Evolutionary conservation across 2,329 filamentous ascomycete species (phyloP), one percentile per base, ranked within the genome.

Genomic region (Colletotrichum sp.): DNA sequence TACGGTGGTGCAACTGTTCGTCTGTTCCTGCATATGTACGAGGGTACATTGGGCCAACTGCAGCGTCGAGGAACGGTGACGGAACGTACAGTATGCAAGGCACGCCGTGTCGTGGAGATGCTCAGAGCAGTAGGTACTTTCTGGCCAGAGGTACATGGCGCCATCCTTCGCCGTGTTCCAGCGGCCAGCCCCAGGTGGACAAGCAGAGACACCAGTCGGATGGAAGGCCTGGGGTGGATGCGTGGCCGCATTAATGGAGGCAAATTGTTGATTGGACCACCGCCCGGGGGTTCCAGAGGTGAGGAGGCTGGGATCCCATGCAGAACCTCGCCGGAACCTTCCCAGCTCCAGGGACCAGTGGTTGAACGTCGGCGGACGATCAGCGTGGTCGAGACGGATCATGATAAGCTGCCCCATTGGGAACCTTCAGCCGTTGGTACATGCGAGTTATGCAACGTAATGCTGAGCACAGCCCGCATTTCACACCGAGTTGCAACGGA

Each of bases 361-460:
- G 66, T 72, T 60, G 68, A 69, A 44, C 12, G 36, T 60, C 61
- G 52, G 63, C 32, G 59, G 70, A 36, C 60, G 71, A 78, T 70
- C 72, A 68, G 63, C 71, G 65, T 69, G 57, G 16, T n/a, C 65
- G 57, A 69, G 71, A 76, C 66, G 32, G 55, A 67, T 71, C 66
- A 75, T 66, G 72, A 76, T 71, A 74, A 74, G 76, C 63, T 74
- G 74, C 76, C 70, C 66, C 39, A 73, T 76, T 76, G 28, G 76
- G 73, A 69, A 73, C 27, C 74, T 61, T 69, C n/a, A 57, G 52
- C 69, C 55, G 72, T 30, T 70, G 44, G 66, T 66, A 63, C 72
- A 77, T 65, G 60, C 59, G 28, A 69, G 66, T 78, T 78, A 77
- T 78, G 75, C 77, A 75, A 73, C 63, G 61, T 68, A 72, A 65